A percentile compares a stretch with the other conserved stretches of the same genome.
These are phyloP conservation scores for Microsporum canis DNA, from an alignment of 2,329 filamentous ascomycete species.

Conservation along the genomic window DNA sequence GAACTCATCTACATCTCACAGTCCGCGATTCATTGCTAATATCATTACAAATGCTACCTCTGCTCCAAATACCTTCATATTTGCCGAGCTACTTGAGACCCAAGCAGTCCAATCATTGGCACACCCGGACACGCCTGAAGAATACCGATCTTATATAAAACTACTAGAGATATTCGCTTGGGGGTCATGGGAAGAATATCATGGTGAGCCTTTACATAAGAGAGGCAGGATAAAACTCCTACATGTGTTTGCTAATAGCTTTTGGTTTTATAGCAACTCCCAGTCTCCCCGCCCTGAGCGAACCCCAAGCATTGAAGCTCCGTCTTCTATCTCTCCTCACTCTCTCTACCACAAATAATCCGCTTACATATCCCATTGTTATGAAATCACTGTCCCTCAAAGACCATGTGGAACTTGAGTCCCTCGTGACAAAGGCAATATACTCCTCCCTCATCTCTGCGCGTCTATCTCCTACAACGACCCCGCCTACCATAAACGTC, in stretches of 20 bases:
- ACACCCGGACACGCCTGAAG: constrained; percentile 41
- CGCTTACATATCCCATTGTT: constrained; percentile 63
- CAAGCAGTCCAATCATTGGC: constrained; percentile 65
- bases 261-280: constrained; percentile 31
- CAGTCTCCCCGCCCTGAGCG: constrained; percentile 59
- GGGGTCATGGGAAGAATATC: constrained; percentile 76
- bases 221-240: not conserved
- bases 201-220: constrained; percentile 32
- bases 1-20: constrained; percentile 60
- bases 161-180: constrained; percentile 84
- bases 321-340: constrained; percentile 81
- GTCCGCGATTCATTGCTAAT: constrained; percentile 72
- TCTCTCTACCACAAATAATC: constrained; percentile 55
- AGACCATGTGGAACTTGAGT: constrained; percentile 62
- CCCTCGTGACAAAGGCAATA: constrained; percentile 74
- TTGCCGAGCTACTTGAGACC: constrained; percentile 78
- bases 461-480: constrained; percentile 79
- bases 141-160: constrained; percentile 53
- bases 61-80: constrained; percentile 81
- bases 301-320: constrained; percentile 69
- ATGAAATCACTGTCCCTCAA: constrained; percentile 55
- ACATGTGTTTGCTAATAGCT: constrained; percentile 1
- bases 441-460: constrained; percentile 74
- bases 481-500: constrained; percentile 61
- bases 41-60: constrained; percentile 80